A percentile compares a stretch with the other conserved stretches of the same genome.
Conservation (phyloP, 352 stramenopile species). For the Phytopythium cucurbitacearum region DNA sequence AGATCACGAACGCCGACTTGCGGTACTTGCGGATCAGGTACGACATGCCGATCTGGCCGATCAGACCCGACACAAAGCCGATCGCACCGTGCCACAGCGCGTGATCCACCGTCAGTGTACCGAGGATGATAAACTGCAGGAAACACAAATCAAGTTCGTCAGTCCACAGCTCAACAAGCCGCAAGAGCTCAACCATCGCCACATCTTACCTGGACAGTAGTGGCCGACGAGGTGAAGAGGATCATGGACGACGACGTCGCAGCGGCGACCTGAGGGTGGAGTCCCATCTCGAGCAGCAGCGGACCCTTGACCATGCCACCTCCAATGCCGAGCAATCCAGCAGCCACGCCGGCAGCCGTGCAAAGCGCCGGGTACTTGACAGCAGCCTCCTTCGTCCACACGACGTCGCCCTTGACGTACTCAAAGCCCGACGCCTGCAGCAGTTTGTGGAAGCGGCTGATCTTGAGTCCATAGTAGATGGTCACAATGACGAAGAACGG, state of each 20-base stretch:
- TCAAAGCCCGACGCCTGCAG: slow-evolving; percentile 76
- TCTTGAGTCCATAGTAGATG: slow-evolving; percentile 73
- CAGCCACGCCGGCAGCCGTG: slow-evolving; percentile 64
- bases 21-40: slow-evolving; percentile 92
- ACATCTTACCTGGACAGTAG: slow-evolving; percentile 67
- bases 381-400: slow-evolving; percentile 90
- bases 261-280: slow-evolving; percentile 83
- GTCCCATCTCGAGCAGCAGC: slow-evolving; percentile 87
- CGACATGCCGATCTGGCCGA: slow-evolving; percentile 90
- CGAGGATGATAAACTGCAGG: slow-evolving; percentile 90
- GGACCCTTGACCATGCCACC: slow-evolving; percentile 91
- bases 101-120: slow-evolving; percentile 90
- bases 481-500: slow-evolving; percentile 70
- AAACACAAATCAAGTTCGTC: not conserved
- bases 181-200: not conserved
- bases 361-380: slow-evolving; percentile 80
- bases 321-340: slow-evolving; percentile 82
- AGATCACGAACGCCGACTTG: slow-evolving; percentile 78
- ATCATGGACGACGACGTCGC: slow-evolving; percentile 92
- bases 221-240: slow-evolving; percentile 93
- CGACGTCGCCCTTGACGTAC: slow-evolving; percentile 95
- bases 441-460: slow-evolving; percentile 53
- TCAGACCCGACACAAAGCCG: slow-evolving; percentile 88
- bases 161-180: not conserved
- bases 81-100: slow-evolving; percentile 87